Percentiles rank a stretch among this genome's conserved stretches.
These are phyloP conservation scores for Saksenaea oblongispora DNA, from an alignment of 371 early-diverging fungal genomes.

Conservation along the genomic window DNA sequence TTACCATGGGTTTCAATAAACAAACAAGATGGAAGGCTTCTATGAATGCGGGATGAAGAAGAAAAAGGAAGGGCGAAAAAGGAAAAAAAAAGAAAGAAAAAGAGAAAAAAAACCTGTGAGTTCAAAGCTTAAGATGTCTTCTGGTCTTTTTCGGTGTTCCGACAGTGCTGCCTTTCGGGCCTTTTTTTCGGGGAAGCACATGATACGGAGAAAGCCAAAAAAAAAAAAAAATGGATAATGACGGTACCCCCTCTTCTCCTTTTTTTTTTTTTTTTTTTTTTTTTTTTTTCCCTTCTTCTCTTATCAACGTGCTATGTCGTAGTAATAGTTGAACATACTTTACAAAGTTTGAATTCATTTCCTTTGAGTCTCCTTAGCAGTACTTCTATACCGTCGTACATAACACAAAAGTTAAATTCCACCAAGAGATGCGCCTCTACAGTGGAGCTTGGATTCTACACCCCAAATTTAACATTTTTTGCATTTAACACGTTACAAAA, in stretches of 20 bases:
- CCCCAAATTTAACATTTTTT: slow-evolving; percentile 1
- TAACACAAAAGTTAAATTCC: neutral
- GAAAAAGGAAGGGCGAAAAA: neutral
- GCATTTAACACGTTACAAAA: neutral
- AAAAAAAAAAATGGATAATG: neutral
- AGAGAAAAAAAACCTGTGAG: neutral
- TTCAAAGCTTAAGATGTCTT: neutral
- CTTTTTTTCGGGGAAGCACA: slow-evolving; percentile 5
- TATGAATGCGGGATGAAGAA: neutral
- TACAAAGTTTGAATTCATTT: too few species aligned
- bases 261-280: neutral
- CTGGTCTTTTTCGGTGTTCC: slow-evolving; percentile 1
- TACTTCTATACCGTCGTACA: too few species aligned
- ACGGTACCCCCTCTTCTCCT: neutral
- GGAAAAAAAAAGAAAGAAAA: neutral
- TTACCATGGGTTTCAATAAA: neutral
- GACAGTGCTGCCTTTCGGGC: neutral
- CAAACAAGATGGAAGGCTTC: neutral
- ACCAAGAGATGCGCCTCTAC: neutral
- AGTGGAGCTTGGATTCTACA: neutral
- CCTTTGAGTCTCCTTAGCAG: too few species aligned
- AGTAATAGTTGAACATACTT: neutral
- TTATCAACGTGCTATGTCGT: neutral
- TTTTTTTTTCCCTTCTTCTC: neutral
- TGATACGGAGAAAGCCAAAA: neutral